Evolutionary conservation across 73 alveolate genomes (phyloP).

Genomic region (Uronychia binucleata): DNA sequence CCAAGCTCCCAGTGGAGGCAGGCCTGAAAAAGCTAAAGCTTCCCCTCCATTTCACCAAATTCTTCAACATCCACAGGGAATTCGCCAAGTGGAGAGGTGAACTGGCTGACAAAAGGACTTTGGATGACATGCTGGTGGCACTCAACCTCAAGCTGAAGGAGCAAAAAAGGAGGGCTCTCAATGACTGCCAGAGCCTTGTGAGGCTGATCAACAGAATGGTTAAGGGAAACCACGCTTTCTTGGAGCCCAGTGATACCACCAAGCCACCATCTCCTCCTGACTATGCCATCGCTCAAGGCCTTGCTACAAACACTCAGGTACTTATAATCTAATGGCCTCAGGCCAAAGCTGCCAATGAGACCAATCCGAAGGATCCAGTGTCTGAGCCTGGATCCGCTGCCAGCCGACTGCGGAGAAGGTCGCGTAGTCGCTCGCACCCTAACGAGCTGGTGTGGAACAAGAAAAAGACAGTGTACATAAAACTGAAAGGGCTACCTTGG

Average conservation of each 20-base stretch:
- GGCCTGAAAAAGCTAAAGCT: slow-evolving; percentile 11
- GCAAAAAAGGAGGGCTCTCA: neutral
- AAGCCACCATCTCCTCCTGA: neutral
- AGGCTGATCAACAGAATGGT: slow-evolving; percentile 18
- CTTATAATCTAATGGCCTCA: no score
- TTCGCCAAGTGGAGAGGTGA: neutral
- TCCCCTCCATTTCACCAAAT: neutral
- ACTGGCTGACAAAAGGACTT: neutral
- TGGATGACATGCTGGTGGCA: neutral
- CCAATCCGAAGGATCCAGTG: no score
- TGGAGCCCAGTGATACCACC: neutral
- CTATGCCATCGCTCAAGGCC: neutral
- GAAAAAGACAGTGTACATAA: neutral
- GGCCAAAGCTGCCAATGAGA: no score
- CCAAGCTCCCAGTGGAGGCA: slow-evolving; percentile 4
- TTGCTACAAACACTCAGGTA: no score
- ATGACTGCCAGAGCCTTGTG: neutral
- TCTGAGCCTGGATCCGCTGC: neutral
- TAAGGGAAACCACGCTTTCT: slow-evolving; percentile 3
- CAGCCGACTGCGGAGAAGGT: neutral
- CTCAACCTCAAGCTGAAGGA: neutral
- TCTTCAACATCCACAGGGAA: slow-evolving; percentile 8
- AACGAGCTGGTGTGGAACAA: neutral
- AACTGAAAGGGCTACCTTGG: neutral
- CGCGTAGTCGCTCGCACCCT: neutral